A percentile compares a stretch with the other conserved stretches of the same genome.
These are phyloP conservation scores for Acacia concinna DNA, from an alignment of 331 rosid species.

Conservation along the genomic window DNA sequence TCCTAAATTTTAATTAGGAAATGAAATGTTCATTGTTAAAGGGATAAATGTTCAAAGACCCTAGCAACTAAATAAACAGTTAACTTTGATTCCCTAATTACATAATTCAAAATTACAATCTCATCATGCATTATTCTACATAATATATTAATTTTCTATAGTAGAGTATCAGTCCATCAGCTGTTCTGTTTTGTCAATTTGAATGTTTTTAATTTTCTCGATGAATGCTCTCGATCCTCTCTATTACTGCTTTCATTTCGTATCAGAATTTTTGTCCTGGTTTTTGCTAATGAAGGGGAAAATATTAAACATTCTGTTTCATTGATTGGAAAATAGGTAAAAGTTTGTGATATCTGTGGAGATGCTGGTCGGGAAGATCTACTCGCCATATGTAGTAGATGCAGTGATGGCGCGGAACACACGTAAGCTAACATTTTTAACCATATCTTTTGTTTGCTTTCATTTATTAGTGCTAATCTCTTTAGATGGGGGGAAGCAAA, in stretches of 20 bases:
- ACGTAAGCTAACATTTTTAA: slow-evolving; percentile 55
- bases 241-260: not conserved
- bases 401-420: slow-evolving; percentile 97
- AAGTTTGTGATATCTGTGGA: slow-evolving; percentile 97
- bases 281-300: not conserved
- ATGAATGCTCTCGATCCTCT: slow-evolving; percentile 8
- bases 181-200: slow-evolving; percentile 9
- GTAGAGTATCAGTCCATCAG: not conserved
- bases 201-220: slow-evolving; percentile 3
- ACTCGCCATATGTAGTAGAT: slow-evolving; percentile 89
- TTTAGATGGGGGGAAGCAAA: not conserved
- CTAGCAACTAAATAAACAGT: not conserved
- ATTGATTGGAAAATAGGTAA: slow-evolving; percentile 59
- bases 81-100: not conserved
- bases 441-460: slow-evolving; percentile 11
- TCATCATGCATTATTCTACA: not conserved
- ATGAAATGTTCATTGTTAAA: not conserved
- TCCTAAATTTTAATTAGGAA: not conserved
- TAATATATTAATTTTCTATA: not conserved
- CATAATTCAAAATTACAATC: not conserved
- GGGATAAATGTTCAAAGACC: not conserved
- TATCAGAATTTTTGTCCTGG: slow-evolving; percentile 21
- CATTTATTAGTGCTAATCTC: not conserved
- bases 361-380: slow-evolving; percentile 89
- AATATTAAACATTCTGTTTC: not conserved